Evolutionary conservation across 2,329 filamentous ascomycete species (phyloP).

Genomic region (Ceratocystis papillata): DNA sequence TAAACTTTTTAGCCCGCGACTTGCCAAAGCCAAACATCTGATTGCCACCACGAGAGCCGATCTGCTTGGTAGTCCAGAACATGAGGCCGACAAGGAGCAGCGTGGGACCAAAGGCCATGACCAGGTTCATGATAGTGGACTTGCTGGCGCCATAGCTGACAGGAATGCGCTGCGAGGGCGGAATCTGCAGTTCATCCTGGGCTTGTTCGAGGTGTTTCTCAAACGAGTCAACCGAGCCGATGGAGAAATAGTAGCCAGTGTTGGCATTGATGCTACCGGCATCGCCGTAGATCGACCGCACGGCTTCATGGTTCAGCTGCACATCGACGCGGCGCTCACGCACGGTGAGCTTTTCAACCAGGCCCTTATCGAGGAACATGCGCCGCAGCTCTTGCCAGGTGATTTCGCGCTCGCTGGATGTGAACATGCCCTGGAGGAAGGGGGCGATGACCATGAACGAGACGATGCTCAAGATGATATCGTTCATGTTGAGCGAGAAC

Average conservation of each 20-base stretch:
- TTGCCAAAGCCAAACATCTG: slow-evolving; percentile 94
- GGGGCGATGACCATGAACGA: slow-evolving; percentile 34
- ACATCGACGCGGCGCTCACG: slow-evolving; percentile 65
- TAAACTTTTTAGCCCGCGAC: slow-evolving; percentile 93
- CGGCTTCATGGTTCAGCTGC: slow-evolving; percentile 64
- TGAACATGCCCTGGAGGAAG: slow-evolving; percentile 36
- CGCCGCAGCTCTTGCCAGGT: slow-evolving; percentile 95
- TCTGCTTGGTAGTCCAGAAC: slow-evolving; percentile 66
- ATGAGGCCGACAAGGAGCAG: slow-evolving; percentile 75
- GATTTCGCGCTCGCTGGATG: slow-evolving; percentile 53
- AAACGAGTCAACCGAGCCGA: slow-evolving; percentile 88
- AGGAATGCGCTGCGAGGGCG: slow-evolving; percentile 77
- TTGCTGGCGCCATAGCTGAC: slow-evolving; percentile 71
- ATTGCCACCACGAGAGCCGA: slow-evolving; percentile 55
- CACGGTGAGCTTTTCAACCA: slow-evolving; percentile 86
- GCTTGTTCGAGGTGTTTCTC: slow-evolving; percentile 80
- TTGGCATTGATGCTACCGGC: slow-evolving; percentile 54
- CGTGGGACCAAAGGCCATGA: slow-evolving; percentile 75
- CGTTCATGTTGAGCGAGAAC: slow-evolving; percentile 34
- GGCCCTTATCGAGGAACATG: slow-evolving; percentile 88
- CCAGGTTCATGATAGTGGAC: slow-evolving; percentile 55
- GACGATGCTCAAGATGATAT: slow-evolving; percentile 46
- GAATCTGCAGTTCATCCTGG: slow-evolving; percentile 77
- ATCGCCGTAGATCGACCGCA: slow-evolving; percentile 60
- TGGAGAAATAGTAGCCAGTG: slow-evolving; percentile 84